Base-by-base conservation (phyloP, 208 protist species). In the Trypanosoma lewisi region DNA sequence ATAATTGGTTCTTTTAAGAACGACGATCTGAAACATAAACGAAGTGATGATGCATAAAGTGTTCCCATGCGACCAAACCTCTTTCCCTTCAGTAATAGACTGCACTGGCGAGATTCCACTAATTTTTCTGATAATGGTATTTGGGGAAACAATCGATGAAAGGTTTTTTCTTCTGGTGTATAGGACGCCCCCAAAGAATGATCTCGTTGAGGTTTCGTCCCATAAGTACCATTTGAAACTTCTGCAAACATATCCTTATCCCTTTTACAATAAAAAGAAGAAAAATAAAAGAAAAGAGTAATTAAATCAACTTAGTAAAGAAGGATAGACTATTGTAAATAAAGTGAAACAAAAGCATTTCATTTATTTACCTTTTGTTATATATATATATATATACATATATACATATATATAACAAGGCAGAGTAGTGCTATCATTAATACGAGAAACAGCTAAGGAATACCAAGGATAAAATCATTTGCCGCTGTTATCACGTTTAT, bases 31-130 rank as follows among this genome's bases (percentile, higher is more conserved):
- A 88, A 88, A 51, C 77, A 83, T 25, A 88, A 25, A 5, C 82
- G 75, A 21, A 88, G 37, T 14, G 76, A 70, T 7, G 82, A 81
- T 25, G 82, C 58, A 56, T 88, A 84, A 51, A 88, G 69, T 30
- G 53, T 66, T 5, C 82, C 82, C 70, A 88, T 80, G 2, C 82
- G 77, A 25, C 80, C 67, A 7, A 88, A 65, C 23, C 65, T 77
- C 12, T 71, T 63, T 14, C 67, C 50, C n/a, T 71, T 63, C 8
- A 67, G 49, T 14, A 73, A 61, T 0, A 87, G 42, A 16, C 69
- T 71, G 44, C 82, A 88, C 33, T 74, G 71, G 45, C 73, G 79
- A 7, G 70, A 73, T 34, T 83, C 69, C 0, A 88, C 70, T 0
- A 85, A 64, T 51, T 71, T 81, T 45, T 88, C 78, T 16, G 67